Evolutionary conservation across 1,139 yeast species (phyloP).

Genomic region (Hemisphaericaspora lyxosophila): DNA sequence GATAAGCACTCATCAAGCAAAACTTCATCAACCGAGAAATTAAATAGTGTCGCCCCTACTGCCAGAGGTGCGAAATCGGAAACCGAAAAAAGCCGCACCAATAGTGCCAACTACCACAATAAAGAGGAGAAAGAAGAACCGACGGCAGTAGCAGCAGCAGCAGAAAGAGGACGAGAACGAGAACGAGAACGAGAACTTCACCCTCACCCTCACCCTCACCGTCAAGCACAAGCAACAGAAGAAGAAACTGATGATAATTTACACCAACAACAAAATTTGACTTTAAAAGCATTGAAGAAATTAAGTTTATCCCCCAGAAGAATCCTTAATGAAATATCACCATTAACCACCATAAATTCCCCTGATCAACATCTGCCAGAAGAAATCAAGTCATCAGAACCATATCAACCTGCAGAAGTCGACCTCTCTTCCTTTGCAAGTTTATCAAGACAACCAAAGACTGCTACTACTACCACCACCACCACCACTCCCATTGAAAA

Average conservation of each 20-base stretch:
- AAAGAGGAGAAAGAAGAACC: slow-evolving; percentile 20
- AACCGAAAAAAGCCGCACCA: slow-evolving; percentile 4
- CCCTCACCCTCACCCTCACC: no score
- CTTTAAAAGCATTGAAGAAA: slow-evolving; percentile 47
- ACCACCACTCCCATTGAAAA: background rate
- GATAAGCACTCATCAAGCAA: slow-evolving; percentile 16
- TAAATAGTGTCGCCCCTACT: no score
- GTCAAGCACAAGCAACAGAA: no score
- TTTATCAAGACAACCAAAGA: slow-evolving; percentile 45
- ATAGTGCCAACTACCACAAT: background rate
- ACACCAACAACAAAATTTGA: slow-evolving; percentile 43
- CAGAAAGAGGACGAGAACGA: no score
- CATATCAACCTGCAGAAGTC: slow-evolving; percentile 56
- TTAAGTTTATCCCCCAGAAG: slow-evolving; percentile 47
- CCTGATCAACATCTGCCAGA: background rate
- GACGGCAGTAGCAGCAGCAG: no score
- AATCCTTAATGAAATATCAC: slow-evolving; percentile 21
- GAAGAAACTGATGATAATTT: slow-evolving; percentile 37
- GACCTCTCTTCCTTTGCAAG: slow-evolving; percentile 51
- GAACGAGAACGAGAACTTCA: no score
- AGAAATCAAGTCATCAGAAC: slow-evolving; percentile 20
- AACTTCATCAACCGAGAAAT: background rate
- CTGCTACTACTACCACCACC: slow-evolving; percentile 4
- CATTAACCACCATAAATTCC: slow-evolving; percentile 4
- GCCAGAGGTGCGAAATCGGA: background rate